These are phyloP conservation scores for Alliaria petiolata DNA, from an alignment of 345 rosid genomes.

Conservation along the genomic window DNA sequence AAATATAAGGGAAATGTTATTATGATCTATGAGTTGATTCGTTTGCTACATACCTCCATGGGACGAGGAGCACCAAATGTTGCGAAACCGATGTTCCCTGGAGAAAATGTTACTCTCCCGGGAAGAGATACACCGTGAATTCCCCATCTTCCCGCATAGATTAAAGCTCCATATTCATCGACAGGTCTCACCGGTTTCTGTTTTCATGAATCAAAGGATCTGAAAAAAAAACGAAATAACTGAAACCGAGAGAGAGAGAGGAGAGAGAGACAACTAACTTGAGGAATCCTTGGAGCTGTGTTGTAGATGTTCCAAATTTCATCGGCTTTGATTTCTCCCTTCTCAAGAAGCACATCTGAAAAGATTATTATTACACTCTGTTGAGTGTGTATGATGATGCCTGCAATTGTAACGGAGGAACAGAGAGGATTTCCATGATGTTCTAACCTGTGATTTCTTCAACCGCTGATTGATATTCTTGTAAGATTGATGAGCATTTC, in stretches of 20 bases:
- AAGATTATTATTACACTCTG: not conserved
- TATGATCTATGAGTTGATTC: not conserved
- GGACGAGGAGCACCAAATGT: slow-evolving; percentile 96
- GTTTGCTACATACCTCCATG: slow-evolving; percentile 51
- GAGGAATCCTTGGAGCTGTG: slow-evolving; percentile 66
- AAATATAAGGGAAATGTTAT: not conserved
- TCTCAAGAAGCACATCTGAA: slow-evolving; percentile 79
- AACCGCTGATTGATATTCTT: slow-evolving; percentile 82
- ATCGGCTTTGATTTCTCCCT: slow-evolving; percentile 68
- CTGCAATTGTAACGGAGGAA: not conserved
- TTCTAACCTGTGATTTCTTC: slow-evolving; percentile 81
- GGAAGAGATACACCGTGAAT: slow-evolving; percentile 79
- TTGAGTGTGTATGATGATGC: not conserved
- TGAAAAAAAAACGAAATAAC: not conserved
- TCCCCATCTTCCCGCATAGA: slow-evolving; percentile 97
- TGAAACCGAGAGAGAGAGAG: not conserved
- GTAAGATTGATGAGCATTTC: slow-evolving; percentile 72
- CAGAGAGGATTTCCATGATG: not conserved
- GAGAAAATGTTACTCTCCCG: slow-evolving; percentile 94
- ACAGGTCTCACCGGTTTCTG: slow-evolving; percentile 67
- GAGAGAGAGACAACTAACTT: slow-evolving; percentile 37
- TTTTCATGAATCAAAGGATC: slow-evolving; percentile 8
- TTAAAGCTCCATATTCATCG: slow-evolving; percentile 81
- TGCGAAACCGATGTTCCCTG: slow-evolving; percentile 87
- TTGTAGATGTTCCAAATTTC: slow-evolving; percentile 84